phyloP scores from a whole-genome alignment of 2,329 filamentous ascomycete species.

The Penicillium expansum region DNA sequence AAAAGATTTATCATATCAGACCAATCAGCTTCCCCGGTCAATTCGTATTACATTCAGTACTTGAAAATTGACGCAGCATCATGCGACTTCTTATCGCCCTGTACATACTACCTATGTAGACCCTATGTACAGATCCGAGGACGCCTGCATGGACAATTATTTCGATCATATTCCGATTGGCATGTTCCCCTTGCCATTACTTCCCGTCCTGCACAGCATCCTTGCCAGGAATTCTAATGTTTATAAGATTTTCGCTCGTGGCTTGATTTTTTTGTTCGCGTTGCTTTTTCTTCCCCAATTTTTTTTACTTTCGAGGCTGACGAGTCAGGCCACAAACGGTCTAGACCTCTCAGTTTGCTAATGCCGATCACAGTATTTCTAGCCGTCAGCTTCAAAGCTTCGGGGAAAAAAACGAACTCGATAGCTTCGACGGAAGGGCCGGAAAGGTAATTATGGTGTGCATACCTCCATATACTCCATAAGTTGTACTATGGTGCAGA shows the following conservation, averaged over 20 bases:
- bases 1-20: neutral
- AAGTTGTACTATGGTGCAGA: conserved; percentile 10
- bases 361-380: conserved; percentile 1
- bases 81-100: neutral
- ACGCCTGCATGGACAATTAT: conserved; percentile 8
- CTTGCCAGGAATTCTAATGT: neutral
- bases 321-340: conserved; percentile 5
- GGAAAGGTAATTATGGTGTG: conserved; percentile 24
- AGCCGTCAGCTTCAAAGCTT: conserved; percentile 17
- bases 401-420: conserved; percentile 3
- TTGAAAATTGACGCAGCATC: conserved; percentile 3
- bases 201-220: conserved; percentile 10
- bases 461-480: conserved; percentile 9
- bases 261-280: conserved; percentile 3
- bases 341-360: conserved; percentile 5
- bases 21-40: conserved; percentile 15
- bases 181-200: conserved; percentile 9
- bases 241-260: neutral
- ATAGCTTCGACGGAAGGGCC: conserved; percentile 16
- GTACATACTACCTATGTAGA: neutral
- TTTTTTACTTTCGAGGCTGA: conserved; percentile 1
- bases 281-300: neutral
- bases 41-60: neutral
- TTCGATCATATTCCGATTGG: conserved; percentile 8
- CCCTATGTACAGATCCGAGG: conserved; percentile 2